phyloP scores from a whole-genome alignment of 2,329 filamentous ascomycete species.

The Cercospora canescens region DNA sequence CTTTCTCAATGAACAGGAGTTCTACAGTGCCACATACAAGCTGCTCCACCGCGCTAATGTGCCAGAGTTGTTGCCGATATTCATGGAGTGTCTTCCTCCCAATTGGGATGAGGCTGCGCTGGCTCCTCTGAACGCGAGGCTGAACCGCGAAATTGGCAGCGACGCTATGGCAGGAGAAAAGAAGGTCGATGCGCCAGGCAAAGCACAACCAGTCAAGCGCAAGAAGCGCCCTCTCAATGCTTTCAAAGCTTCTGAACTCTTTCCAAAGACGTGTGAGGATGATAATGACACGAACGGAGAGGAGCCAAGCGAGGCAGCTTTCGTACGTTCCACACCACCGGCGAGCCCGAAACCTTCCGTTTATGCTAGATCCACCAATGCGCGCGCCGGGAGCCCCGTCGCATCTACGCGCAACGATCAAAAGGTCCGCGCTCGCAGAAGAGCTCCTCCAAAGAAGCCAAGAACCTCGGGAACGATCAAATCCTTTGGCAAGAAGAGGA shows the following conservation, averaged over 20 bases:
- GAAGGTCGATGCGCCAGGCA: not conserved
- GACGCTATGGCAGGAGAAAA: not conserved
- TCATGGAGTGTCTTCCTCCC: slow-evolving; percentile 18
- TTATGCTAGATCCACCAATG: not conserved
- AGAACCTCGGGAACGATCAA: not conserved
- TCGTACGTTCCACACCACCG: not conserved
- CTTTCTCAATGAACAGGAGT: slow-evolving; percentile 12
- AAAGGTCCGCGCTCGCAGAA: not conserved
- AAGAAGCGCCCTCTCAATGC: slow-evolving; percentile 23
- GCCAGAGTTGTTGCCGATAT: slow-evolving; percentile 12
- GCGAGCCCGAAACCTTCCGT: not conserved
- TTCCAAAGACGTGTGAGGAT: not conserved
- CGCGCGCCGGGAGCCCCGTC: not conserved
- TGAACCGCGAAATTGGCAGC: not conserved
- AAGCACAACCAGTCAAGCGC: not conserved
- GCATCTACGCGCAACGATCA: not conserved
- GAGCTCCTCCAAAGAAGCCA: not conserved
- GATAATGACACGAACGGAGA: not conserved
- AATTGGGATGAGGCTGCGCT: slow-evolving; percentile 19
- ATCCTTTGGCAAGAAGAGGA: slow-evolving; percentile 1
- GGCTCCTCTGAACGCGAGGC: slow-evolving; percentile 13
- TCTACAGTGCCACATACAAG: slow-evolving; percentile 23
- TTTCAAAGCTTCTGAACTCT: slow-evolving; percentile 13
- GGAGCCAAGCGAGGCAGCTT: not conserved
- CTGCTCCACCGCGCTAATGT: slow-evolving; percentile 16